Conservation (phyloP, 2,329 filamentous ascomycete species). For the Alternaria incomplexa region DNA sequence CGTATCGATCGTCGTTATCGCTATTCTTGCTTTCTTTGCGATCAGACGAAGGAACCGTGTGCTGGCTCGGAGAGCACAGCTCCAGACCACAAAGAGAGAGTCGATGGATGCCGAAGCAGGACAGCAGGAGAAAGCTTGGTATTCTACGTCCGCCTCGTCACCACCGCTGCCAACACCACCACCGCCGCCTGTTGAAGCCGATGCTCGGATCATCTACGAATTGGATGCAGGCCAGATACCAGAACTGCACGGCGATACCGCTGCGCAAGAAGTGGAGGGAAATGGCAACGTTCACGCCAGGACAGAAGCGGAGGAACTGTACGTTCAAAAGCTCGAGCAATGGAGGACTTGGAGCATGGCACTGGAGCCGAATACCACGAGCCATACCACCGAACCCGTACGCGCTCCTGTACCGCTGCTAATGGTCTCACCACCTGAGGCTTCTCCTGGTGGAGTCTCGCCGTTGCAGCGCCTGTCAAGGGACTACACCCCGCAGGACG, state of each 20-base stretch:
- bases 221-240: slow-evolving; percentile 27
- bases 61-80: neutral
- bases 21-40: slow-evolving; percentile 27
- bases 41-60: slow-evolving; percentile 26
- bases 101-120: slow-evolving; percentile 12
- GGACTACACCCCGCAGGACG: neutral
- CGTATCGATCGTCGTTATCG: slow-evolving; percentile 29
- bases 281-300: neutral
- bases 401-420: slow-evolving; percentile 1
- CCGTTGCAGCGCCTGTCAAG: slow-evolving; percentile 13
- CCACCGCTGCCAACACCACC: neutral
- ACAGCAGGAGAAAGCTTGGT: slow-evolving; percentile 21
- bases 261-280: slow-evolving; percentile 24
- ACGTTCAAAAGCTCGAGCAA: slow-evolving; percentile 10
- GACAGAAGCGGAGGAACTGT: slow-evolving; percentile 14
- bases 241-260: slow-evolving; percentile 24
- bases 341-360: slow-evolving; percentile 16
- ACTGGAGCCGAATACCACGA: neutral
- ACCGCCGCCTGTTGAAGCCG: slow-evolving; percentile 26
- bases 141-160: neutral
- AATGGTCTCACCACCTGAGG: slow-evolving; percentile 8
- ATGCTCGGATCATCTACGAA: slow-evolving; percentile 28
- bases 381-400: neutral
- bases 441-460: slow-evolving; percentile 10
- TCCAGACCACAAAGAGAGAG: slow-evolving; percentile 2